Percentiles rank a stretch among this genome's conserved stretches.
Evolutionary conservation across 345 rosid genomes (phyloP).

Genomic region (Leavenworthia alabamica): DNA sequence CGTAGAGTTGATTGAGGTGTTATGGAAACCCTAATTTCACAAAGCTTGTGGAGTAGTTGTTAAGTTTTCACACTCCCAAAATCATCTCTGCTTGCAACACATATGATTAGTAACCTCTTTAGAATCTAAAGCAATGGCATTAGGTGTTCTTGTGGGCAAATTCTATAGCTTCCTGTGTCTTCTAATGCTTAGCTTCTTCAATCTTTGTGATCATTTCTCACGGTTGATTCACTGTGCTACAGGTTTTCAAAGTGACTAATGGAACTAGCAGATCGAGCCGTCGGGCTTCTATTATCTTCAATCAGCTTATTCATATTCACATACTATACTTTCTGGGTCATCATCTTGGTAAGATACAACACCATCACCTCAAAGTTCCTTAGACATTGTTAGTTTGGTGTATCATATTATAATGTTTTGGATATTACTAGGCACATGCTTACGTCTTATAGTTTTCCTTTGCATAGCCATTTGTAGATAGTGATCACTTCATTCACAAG

Average conservation of each 20-base stretch:
- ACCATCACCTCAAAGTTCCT: background rate
- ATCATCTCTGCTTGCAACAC: too few species aligned
- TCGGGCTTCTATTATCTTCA: slow-evolving; percentile 61
- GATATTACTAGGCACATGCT: background rate
- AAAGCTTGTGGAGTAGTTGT: too few species aligned
- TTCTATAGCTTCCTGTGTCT: too few species aligned
- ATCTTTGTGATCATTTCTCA: background rate
- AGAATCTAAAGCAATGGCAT: too few species aligned
- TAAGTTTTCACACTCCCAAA: too few species aligned
- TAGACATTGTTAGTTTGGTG: background rate
- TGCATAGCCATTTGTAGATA: slow-evolving; percentile 87
- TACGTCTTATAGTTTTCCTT: background rate
- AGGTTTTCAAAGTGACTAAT: slow-evolving; percentile 31
- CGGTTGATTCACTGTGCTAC: background rate
- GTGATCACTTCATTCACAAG: slow-evolving; percentile 75
- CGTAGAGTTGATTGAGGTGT: too few species aligned
- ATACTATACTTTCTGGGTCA: slow-evolving; percentile 93
- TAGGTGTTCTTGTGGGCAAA: too few species aligned
- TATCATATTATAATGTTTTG: background rate
- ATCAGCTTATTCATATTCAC: slow-evolving; percentile 80
- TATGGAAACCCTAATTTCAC: too few species aligned
- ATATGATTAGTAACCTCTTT: too few species aligned
- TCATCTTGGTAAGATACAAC: slow-evolving; percentile 58
- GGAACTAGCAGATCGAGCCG: slow-evolving; percentile 85
- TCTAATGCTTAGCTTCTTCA: too few species aligned